phyloP scores from a whole-genome alignment of 2,329 filamentous ascomycete genomes.

The Helotiales sp. region DNA sequence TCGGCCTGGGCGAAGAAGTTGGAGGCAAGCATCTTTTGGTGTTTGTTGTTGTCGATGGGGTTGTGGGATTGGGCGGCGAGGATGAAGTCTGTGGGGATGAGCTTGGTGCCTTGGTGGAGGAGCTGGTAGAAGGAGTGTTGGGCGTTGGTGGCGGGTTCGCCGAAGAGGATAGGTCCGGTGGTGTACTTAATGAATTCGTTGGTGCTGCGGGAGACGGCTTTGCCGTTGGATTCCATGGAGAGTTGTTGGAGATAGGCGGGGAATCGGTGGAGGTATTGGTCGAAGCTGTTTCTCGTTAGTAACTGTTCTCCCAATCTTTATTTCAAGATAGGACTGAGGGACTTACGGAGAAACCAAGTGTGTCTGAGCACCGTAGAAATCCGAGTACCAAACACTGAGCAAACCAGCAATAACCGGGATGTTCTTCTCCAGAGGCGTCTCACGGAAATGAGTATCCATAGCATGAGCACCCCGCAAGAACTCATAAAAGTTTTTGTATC shows the following conservation, averaged over 20 bases:
- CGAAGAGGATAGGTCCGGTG: conserved; percentile 93
- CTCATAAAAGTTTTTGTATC: conserved; percentile 96
- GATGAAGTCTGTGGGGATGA: conserved; percentile 98
- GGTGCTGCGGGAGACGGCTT: conserved; percentile 88
- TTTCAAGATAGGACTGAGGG: background rate
- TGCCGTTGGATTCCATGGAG: conserved; percentile 99
- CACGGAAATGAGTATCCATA: conserved; percentile 98
- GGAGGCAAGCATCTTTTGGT: conserved; percentile 94
- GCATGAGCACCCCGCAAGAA: conserved; percentile 93
- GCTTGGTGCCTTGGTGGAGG: conserved; percentile 97
- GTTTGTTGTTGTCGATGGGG: conserved; percentile 86
- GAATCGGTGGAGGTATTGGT: conserved; percentile 99
- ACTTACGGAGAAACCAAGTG: conserved; percentile 93
- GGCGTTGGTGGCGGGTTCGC: conserved; percentile 97
- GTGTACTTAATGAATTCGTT: conserved; percentile 95
- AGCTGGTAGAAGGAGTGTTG: conserved; percentile 99
- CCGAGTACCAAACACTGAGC: conserved; percentile 96
- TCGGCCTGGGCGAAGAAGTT: conserved; percentile 92
- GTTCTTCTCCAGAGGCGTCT: conserved; percentile 89
- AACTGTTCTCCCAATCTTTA: background rate
- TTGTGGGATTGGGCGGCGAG: conserved; percentile 96
- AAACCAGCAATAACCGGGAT: conserved; percentile 92
- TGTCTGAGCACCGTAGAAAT: conserved; percentile 98
- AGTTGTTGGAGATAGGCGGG: conserved; percentile 98
- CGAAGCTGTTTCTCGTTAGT: conserved; percentile 69